Conservation (phyloP, 2,329 filamentous ascomycete species). For the Ascomycota sp. region DNA sequence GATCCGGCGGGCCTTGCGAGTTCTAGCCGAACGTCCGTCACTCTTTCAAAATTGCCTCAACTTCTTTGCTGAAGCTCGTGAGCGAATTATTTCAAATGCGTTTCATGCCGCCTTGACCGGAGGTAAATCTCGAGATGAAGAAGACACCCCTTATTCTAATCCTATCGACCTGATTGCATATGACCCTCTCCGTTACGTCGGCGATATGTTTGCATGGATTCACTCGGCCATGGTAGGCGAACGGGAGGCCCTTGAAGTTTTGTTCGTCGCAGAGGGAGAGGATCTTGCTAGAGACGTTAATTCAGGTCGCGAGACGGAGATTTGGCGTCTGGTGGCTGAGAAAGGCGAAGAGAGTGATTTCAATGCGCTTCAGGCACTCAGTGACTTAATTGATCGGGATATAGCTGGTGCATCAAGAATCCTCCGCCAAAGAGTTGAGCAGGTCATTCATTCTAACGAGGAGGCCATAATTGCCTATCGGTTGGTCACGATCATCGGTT, state of each 20-base stretch:
- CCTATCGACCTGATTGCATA: constrained; percentile 90
- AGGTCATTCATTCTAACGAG: constrained; percentile 82
- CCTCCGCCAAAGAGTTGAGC: constrained; percentile 76
- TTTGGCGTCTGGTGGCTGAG: constrained; percentile 52
- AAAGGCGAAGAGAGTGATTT: constrained; percentile 40
- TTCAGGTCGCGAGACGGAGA: constrained; percentile 60
- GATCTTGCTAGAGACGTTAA: constrained; percentile 71
- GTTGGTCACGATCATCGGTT: constrained; percentile 70
- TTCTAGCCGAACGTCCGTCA: constrained; percentile 73
- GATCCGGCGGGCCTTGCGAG: constrained; percentile 64
- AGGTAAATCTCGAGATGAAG: constrained; percentile 35
- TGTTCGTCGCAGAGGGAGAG: constrained; percentile 81
- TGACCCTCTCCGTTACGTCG: constrained; percentile 76
- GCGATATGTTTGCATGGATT: constrained; percentile 94
- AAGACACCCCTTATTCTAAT: constrained; percentile 35
- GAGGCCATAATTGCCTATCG: constrained; percentile 79
- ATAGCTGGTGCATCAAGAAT: constrained; percentile 62
- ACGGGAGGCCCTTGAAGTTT: constrained; percentile 70
- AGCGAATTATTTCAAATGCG: constrained; percentile 68
- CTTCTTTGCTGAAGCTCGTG: constrained; percentile 76
- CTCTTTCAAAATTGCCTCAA: constrained; percentile 88
- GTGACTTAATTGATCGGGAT: constrained; percentile 72
- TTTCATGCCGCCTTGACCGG: constrained; percentile 74
- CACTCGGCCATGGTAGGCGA: constrained; percentile 91
- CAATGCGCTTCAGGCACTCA: constrained; percentile 63